phyloP scores from a whole-genome alignment of 345 rosid species.

The Dipteronia sinensis region DNA sequence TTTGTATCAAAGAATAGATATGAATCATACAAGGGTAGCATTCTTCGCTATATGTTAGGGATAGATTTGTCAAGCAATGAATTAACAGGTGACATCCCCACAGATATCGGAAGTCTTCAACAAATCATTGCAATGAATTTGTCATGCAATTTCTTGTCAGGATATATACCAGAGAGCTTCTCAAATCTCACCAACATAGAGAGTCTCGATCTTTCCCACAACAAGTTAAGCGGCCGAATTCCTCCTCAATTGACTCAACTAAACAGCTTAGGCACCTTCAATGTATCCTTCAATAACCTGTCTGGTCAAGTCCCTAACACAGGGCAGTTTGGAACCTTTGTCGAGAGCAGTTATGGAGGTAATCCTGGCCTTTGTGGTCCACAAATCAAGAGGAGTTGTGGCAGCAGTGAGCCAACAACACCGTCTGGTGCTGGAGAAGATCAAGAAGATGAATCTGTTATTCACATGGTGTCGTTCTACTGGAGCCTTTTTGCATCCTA shows the following conservation, averaged over 20 bases:
- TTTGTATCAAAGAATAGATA: not conserved
- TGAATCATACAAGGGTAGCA: not conserved
- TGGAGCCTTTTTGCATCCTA: conserved; percentile 25
- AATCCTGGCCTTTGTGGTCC: not conserved
- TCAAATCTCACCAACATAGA: not conserved
- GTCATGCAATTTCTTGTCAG: not conserved
- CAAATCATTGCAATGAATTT: not conserved
- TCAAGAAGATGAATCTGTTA: not conserved
- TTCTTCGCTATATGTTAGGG: not conserved
- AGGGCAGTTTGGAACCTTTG: not conserved
- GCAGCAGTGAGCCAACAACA: not conserved
- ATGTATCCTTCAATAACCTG: not conserved
- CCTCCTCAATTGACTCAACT: not conserved
- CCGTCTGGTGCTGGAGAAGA: not conserved
- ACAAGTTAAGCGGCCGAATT: not conserved
- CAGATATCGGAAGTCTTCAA: not conserved
- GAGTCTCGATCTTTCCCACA: not conserved
- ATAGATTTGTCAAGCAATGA: not conserved
- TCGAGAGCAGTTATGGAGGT: not conserved
- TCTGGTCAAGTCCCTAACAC: not conserved
- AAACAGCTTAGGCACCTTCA: not conserved
- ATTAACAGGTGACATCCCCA: not conserved
- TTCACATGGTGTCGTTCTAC: conserved; percentile 4
- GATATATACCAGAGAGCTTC: not conserved
- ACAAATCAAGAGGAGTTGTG: not conserved